Evolutionary conservation across 768 basidiomycete genomes (phyloP).

Genomic region (Nidula microcarpa): DNA sequence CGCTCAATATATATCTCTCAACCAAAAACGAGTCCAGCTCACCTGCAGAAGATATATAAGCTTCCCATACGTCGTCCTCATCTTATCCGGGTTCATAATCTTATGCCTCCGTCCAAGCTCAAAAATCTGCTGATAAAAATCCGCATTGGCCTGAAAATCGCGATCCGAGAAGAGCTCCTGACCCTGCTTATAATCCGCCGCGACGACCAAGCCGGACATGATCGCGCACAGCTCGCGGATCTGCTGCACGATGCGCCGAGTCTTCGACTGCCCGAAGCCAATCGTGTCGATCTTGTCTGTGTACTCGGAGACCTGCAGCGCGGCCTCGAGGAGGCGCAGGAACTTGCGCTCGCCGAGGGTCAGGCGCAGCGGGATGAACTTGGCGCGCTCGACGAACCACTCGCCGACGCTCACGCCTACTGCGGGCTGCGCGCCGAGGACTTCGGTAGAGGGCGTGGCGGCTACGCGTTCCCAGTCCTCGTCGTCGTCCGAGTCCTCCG

Average conservation of each 20-base stretch:
- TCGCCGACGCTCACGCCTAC: slow-evolving; percentile 67
- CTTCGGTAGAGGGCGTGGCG: slow-evolving; percentile 26
- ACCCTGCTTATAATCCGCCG: slow-evolving; percentile 86
- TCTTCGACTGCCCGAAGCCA: slow-evolving; percentile 73
- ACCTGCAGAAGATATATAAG: slow-evolving; percentile 82
- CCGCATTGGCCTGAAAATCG: slow-evolving; percentile 76
- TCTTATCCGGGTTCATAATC: slow-evolving; percentile 92
- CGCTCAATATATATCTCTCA: slow-evolving; percentile 1
- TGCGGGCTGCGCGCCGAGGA: slow-evolving; percentile 54
- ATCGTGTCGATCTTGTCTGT: slow-evolving; percentile 89
- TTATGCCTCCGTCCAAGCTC: slow-evolving; percentile 84
- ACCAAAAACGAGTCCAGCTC: slow-evolving; percentile 9
- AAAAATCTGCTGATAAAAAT: slow-evolving; percentile 78
- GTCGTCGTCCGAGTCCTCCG: slow-evolving; percentile 30
- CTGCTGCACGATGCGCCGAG: slow-evolving; percentile 85
- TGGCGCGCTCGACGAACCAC: slow-evolving; percentile 81
- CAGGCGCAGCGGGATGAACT: slow-evolving; percentile 78
- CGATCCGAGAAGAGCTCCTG: slow-evolving; percentile 81
- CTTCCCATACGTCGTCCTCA: slow-evolving; percentile 87
- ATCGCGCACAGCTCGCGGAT: slow-evolving; percentile 87
- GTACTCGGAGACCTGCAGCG: slow-evolving; percentile 81
- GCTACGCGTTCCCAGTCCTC: slow-evolving; percentile 41
- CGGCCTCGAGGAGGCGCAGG: slow-evolving; percentile 82
- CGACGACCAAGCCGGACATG: slow-evolving; percentile 77
- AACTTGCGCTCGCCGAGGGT: slow-evolving; percentile 76